phyloP scores from a whole-genome alignment of 371 early-diverging fungal species.

The Syncephalis plumigaleata region DNA sequence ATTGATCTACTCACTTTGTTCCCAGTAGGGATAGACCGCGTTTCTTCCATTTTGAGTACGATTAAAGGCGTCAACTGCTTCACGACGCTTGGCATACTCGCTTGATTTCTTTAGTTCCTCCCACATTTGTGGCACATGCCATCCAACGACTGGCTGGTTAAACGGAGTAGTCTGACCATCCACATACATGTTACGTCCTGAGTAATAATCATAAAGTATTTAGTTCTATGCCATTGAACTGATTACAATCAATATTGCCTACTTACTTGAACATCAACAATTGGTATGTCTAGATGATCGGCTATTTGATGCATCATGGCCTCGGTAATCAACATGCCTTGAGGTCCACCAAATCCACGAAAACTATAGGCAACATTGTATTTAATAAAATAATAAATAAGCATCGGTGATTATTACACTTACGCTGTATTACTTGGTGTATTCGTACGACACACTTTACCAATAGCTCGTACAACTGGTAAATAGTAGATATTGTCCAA shows the following conservation, averaged over 20 bases:
- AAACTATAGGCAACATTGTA: slow-evolving; percentile 8
- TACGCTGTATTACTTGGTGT: slow-evolving; percentile 52
- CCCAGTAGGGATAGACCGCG: slow-evolving; percentile 51
- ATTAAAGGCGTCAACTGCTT: slow-evolving; percentile 39
- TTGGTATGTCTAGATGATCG: slow-evolving; percentile 26
- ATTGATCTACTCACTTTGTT: slow-evolving; percentile 24
- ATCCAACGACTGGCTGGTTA: slow-evolving; percentile 35
- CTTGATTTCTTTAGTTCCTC: slow-evolving; percentile 23
- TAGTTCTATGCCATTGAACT: not conserved
- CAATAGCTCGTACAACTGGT: slow-evolving; percentile 34
- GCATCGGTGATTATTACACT: slow-evolving; percentile 5
- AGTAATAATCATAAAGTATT: no score
- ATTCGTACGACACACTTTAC: slow-evolving; percentile 54
- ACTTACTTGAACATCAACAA: slow-evolving; percentile 25
- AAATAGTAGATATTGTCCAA: slow-evolving; percentile 52
- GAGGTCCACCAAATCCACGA: slow-evolving; percentile 60
- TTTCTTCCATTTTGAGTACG: slow-evolving; percentile 37
- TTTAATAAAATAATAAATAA: slow-evolving; percentile 3
- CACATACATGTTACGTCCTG: slow-evolving; percentile 38
- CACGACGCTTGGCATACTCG: slow-evolving; percentile 20
- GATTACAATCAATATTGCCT: not conserved
- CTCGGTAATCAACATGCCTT: slow-evolving; percentile 57
- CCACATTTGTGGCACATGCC: slow-evolving; percentile 46
- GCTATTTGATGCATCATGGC: slow-evolving; percentile 49
- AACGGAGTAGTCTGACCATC: slow-evolving; percentile 47